Evolutionary conservation across 495 filamentous ascomycete genomes (phyloP), one percentile per base, ranked within the genome.

Genomic region (Gamarada debralockiae): DNA sequence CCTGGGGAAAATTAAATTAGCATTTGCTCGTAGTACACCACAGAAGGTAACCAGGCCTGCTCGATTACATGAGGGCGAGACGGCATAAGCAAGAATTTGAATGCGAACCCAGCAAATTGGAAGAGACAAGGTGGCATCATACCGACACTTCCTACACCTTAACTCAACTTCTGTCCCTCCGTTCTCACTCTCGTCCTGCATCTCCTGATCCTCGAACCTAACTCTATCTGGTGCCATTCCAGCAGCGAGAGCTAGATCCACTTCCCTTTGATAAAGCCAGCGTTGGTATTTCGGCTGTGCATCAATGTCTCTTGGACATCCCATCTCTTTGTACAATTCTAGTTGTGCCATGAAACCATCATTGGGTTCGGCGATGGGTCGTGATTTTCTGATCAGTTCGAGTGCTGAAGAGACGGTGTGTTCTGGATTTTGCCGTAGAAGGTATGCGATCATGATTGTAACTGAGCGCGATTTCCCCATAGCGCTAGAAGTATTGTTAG

Each of bases 401-500:
- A 92, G 70, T 7, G 87, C 84, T 44, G 82, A 73, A 33, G 72
- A 60, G 22, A 82, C 81, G 37, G 74, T 80, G 51, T 84, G 73
- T 48, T 68, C 39, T 8, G 65, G 58, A 23, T 58, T 52, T 43
- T 58, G 31, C 18, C 63, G 64, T 63, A 96, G 85, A 47, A 97
- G 73, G 70, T 90, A 96, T 61, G 95, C 91, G 48, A 93, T 77
- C 55, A 90, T 76, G 57, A 90, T 76, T 39, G 90, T 83, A 55
- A 90, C 85, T 20, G 92, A 97, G 44, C 93, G 88, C 46, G 90
- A 96, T 70, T 92, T 92, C 27, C 93, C 93, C 90, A 96, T 95
- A 25, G 90, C 92, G 78, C 93, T 97, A 69, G 41, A 63, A 57
- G 46, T 10, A 43, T n/a, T 4, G 14, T 39, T 10, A 29, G 10